Conservation (phyloP, 805 yeast species). For the Kazachstania taianensis region DNA sequence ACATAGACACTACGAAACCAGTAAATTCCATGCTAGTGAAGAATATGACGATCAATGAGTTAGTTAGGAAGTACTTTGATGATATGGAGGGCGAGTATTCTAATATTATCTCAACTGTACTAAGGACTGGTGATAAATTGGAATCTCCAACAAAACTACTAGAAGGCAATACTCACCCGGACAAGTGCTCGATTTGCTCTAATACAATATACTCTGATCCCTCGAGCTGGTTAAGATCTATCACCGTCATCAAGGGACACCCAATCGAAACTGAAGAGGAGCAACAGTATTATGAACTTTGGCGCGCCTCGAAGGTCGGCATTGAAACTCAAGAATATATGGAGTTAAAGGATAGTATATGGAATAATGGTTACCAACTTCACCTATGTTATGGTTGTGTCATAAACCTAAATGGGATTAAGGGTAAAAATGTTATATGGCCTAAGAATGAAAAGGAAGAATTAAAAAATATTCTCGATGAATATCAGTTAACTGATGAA, state of each 20-base stretch:
- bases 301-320: slow-evolving; percentile 25
- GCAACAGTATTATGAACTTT: slow-evolving; percentile 25
- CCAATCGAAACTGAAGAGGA: slow-evolving; percentile 39
- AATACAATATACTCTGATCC: slow-evolving; percentile 47
- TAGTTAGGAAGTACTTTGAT: slow-evolving; percentile 62
- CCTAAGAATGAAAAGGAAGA: slow-evolving; percentile 25
- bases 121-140: slow-evolving; percentile 76
- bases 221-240: slow-evolving; percentile 53
- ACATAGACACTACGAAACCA: slow-evolving; percentile 27
- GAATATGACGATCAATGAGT: slow-evolving; percentile 72
- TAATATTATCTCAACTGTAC: slow-evolving; percentile 85
- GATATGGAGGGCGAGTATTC: slow-evolving; percentile 71
- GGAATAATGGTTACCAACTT: slow-evolving; percentile 12
- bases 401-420: slow-evolving; percentile 43
- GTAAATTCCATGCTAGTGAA: slow-evolving; percentile 30
- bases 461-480: slow-evolving; percentile 34
- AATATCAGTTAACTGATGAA: slow-evolving; percentile 37
- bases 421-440: slow-evolving; percentile 32
- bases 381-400: slow-evolving; percentile 71
- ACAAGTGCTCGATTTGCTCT: slow-evolving; percentile 50
- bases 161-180: slow-evolving; percentile 6
- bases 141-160: slow-evolving; percentile 33
- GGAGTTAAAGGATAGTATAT: slow-evolving; percentile 15
- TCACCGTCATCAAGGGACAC: slow-evolving; percentile 51
- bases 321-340: slow-evolving; percentile 11